Base-by-base conservation (phyloP, 352 stramenopile genomes). In the Peronospora destructor region DNA sequence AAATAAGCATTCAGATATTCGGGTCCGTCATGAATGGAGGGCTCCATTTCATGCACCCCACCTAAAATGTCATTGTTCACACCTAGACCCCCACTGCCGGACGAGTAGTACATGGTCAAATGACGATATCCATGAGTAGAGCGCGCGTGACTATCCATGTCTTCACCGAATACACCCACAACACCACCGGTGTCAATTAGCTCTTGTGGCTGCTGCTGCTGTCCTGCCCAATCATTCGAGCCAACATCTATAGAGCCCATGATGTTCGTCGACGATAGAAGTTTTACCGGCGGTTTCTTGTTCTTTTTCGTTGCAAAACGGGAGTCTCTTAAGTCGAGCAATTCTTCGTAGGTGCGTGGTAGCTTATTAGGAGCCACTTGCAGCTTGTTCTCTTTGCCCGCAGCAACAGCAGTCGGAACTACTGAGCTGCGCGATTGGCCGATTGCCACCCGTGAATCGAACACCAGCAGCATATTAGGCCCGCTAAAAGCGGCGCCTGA, bases 381-480 rank as follows among this genome's bases (percentile, higher is more conserved):
- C 0, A 58, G 51, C 36, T 82, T 86, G 36, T 40, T 64, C 13
- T 61, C 61, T 60, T 85, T 87, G 9, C 76, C 72, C 13, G 76
- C 66, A 13, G 66, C 71, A 29, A 77, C 66, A 33, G 75, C 61
- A 32, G 69, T 68, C 3, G 66, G 68, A 3, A 80, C 64, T 3
- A 54, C 42, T 1, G 71, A 71, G 41, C 64, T 76, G 2, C 76
- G 61, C 1, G 68, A 77, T 51, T 91, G 82, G 14, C 77, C 79
- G 21, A 93, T 89, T 23, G 79, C 82, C 0, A 86, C 68, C 0
- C 80, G 80, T 16, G 83, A 91, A 45, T 94, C 83, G 42, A 94
- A 94, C 26, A 91, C 67, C 8, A 94, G 49, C 26, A 94, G 62
- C 65, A 88, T 81, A 38, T 94, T 94, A 21, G 83, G 83, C 0